These are phyloP conservation scores for Annulohypoxylon nitens DNA, from an alignment of 495 filamentous ascomycete genomes.

Conservation along the genomic window DNA sequence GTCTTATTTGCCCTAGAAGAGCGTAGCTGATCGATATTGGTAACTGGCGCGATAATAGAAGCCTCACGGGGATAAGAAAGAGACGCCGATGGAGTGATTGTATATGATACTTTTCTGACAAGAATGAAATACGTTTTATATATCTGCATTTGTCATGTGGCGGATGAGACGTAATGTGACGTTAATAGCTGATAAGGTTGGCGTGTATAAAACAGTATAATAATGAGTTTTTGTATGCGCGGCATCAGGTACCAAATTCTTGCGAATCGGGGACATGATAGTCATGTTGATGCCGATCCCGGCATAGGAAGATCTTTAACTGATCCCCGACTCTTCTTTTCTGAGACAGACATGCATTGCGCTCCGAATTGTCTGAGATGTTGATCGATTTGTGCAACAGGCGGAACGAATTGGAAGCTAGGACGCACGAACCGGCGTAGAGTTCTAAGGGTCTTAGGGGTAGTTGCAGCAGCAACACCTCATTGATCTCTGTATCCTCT, in stretches of 20 bases:
- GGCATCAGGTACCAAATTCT: conserved; percentile 9
- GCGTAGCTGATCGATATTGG: neutral
- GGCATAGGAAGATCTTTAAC: conserved; percentile 3
- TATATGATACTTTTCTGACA: neutral
- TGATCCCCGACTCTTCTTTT: conserved; percentile 3
- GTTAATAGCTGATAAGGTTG: conserved; percentile 3
- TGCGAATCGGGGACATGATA: conserved; percentile 17
- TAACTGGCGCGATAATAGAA: neutral
- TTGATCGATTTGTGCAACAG: conserved; percentile 29
- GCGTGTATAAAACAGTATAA: conserved; percentile 12
- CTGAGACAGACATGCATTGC: conserved; percentile 30
- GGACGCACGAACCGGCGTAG: conserved; percentile 10
- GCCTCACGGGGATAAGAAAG: neutral
- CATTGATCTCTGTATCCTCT: conserved; percentile 4
- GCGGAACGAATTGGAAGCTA: conserved; percentile 21
- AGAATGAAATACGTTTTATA: neutral
- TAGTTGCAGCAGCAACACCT: conserved; percentile 28
- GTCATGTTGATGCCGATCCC: conserved; percentile 9
- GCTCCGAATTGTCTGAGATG: conserved; percentile 26
- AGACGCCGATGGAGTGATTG: neutral
- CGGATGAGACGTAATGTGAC: neutral
- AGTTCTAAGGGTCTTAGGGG: conserved; percentile 10
- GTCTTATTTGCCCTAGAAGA: neutral
- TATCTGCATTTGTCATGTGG: neutral
- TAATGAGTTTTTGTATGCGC: conserved; percentile 17